Base-by-base conservation (phyloP, 2,329 filamentous ascomycete species). In the Botrytis cinerea region DNA sequence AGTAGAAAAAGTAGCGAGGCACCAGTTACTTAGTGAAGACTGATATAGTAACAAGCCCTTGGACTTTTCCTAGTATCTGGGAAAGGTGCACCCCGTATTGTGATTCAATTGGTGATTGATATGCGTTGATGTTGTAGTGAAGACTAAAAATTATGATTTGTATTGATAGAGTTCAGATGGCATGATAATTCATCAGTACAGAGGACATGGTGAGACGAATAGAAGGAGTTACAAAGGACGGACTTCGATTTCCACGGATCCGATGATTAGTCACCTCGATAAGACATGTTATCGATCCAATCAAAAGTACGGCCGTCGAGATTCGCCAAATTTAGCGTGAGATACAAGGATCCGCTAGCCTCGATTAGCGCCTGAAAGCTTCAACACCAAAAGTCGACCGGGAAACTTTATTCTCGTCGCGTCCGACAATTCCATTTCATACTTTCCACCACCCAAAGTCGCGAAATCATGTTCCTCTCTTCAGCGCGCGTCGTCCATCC, bases 391-490 rank as follows among this genome's bases (percentile, higher is more conserved):
- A 59, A 57, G 18, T n/a, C 9, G 9, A 35, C 63, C n/a, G 46
- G 51, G 38, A 51, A 59, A 59, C 20, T 20, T 40, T n/a, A 66
- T 54, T 28, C 35, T 67, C 28, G 66, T 69, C 66, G 66, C 66
- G 66, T 69, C 66, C 66, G 10, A 32, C 62, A 64, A 22, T 48
- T 66, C 43, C 14, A 62, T 48, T 48, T 40, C 63, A 71, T 64
- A 32, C 25, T 35, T 66, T 12, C 22, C 28, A 43, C 22, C 48
- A 40, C 38, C 48, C 35, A 25, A 62, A 73, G 63, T 54, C 54
- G 57, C 70, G 70, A 66, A 62, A 63, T 60, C 25, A 69, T 69
- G 66, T 69, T 35, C 48, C 35, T 40, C 70, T 57, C 59, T 66
- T 35, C 38, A 67, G 70, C 46, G n/a, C 70, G 60, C 35, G 12